A percentile compares a stretch with the other conserved stretches of the same genome.
Evolutionary conservation across 1,284 basidiomycete species (phyloP).

Genomic region (Apiotrichum montevideense): DNA sequence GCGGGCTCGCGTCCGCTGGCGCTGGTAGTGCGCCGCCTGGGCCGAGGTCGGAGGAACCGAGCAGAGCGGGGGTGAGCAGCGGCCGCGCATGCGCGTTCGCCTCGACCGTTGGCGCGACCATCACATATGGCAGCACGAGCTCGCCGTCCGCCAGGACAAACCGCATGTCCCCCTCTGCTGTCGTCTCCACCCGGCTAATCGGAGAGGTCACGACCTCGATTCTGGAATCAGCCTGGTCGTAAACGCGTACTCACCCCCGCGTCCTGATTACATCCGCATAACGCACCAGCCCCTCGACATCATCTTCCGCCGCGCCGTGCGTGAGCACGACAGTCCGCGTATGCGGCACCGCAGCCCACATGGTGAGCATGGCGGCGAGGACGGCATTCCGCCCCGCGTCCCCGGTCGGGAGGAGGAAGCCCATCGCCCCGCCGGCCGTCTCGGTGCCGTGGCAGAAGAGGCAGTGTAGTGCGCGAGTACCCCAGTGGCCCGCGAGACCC

Average conservation of each 20-base stretch:
- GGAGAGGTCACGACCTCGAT: constrained; percentile 16
- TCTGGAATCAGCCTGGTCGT: constrained; percentile 1
- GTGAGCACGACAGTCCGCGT: constrained; percentile 20
- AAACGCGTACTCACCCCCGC: constrained; percentile 16
- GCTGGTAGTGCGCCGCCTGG: constrained; percentile 12
- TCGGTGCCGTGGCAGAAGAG: constrained; percentile 37
- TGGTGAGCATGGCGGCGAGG: constrained; percentile 18
- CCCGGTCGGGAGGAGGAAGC: constrained; percentile 19
- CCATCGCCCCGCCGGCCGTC: constrained; percentile 23
- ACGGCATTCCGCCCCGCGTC: constrained; percentile 16
- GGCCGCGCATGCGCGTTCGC: constrained; percentile 8
- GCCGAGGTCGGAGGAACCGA: constrained; percentile 1
- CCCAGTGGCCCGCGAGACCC: constrained; percentile 29
- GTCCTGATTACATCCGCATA: constrained; percentile 11
- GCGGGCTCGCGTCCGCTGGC: background rate
- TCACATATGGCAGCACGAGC: constrained; percentile 18
- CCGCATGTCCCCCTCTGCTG: background rate
- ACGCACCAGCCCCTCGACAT: constrained; percentile 15
- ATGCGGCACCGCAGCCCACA: constrained; percentile 24
- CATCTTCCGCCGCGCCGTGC: constrained; percentile 21
- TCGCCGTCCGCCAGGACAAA: constrained; percentile 10
- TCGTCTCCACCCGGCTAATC: constrained; percentile 11
- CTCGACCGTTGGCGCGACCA: constrained; percentile 18
- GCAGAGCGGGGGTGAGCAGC: constrained; percentile 7
- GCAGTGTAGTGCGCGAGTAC: constrained; percentile 27